A percentile compares a stretch with the other conserved stretches of the same genome.
phyloP scores from a whole-genome alignment of 495 filamentous ascomycete genomes.

The Polyplosphaeria fusca region DNA sequence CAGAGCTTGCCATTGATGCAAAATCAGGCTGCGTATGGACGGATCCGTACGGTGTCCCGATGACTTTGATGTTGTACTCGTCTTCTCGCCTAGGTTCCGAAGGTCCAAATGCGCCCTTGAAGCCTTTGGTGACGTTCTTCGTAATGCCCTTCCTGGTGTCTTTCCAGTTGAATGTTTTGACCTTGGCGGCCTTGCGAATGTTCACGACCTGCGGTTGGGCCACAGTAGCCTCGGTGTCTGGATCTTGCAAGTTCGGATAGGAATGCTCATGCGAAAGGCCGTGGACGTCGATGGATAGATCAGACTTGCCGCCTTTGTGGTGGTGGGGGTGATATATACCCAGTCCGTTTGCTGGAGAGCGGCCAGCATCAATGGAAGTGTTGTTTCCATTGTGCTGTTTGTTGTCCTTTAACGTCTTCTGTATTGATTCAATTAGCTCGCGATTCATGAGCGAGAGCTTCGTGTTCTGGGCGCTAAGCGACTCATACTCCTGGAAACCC shows the following conservation, averaged over 20 bases:
- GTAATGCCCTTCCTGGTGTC: constrained; percentile 89
- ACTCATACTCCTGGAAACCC: constrained; percentile 90
- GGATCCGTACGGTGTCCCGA: constrained; percentile 47
- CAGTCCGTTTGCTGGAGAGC: constrained; percentile 64
- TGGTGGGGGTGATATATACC: constrained; percentile 73
- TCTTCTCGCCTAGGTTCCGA: constrained; percentile 55
- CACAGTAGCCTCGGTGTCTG: constrained; percentile 31
- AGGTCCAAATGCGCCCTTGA: constrained; percentile 66
- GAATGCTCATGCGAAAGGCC: constrained; percentile 37
- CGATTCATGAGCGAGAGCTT: constrained; percentile 93
- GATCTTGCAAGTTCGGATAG: constrained; percentile 29
- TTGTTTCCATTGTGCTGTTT: constrained; percentile 46
- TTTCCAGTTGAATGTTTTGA: constrained; percentile 98
- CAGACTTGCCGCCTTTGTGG: constrained; percentile 62
- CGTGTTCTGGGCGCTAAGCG: constrained; percentile 86
- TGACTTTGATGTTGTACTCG: constrained; percentile 56
- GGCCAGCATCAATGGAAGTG: constrained; percentile 51
- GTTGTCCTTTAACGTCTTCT: constrained; percentile 83
- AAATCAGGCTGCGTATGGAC: constrained; percentile 36
- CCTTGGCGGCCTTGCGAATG: constrained; percentile 77
- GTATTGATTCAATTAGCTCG: constrained; percentile 88
- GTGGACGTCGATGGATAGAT: constrained; percentile 57
- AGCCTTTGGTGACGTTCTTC: constrained; percentile 88
- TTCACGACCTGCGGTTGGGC: constrained; percentile 78
- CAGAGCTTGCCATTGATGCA: constrained; percentile 20